Conservation (phyloP, 1,139 yeast genomes). For the Pichia sp. region DNA sequence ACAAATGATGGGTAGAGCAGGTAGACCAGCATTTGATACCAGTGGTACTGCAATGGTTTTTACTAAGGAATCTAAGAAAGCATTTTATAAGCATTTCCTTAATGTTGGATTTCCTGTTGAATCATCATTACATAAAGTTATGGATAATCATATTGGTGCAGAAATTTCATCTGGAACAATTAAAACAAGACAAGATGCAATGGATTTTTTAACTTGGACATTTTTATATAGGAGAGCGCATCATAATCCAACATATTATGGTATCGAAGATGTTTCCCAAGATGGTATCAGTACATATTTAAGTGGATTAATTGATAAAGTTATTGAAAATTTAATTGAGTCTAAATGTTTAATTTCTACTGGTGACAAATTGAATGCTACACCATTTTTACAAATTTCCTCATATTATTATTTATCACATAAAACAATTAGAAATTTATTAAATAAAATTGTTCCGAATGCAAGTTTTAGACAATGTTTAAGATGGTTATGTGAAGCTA, state of each 20-base stretch:
- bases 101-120: constrained; percentile 98
- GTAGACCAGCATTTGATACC: constrained; percentile 95
- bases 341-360: constrained; percentile 59
- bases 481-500: constrained; percentile 66
- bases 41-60: constrained; percentile 92
- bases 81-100: constrained; percentile 87
- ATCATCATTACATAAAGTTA: constrained; percentile 83
- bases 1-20: constrained; percentile 93
- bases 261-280: constrained; percentile 63
- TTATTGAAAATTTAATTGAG: constrained; percentile 60
- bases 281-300: constrained; percentile 68
- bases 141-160: constrained; percentile 95
- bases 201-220: constrained; percentile 93
- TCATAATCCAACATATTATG: constrained; percentile 92
- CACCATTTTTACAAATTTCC: constrained; percentile 79
- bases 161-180: constrained; percentile 90
- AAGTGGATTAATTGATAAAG: constrained; percentile 62
- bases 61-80: constrained; percentile 86
- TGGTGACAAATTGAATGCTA: constrained; percentile 54
- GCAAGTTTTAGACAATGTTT: constrained; percentile 66
- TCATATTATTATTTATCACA: constrained; percentile 94
- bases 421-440: constrained; percentile 68
- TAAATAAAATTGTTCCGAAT: constrained; percentile 43
- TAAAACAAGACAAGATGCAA: constrained; percentile 73
- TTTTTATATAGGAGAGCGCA: constrained; percentile 89